Conservation (phyloP, 192 early-diverging fungal species). For the Podila verticillata region DNA sequence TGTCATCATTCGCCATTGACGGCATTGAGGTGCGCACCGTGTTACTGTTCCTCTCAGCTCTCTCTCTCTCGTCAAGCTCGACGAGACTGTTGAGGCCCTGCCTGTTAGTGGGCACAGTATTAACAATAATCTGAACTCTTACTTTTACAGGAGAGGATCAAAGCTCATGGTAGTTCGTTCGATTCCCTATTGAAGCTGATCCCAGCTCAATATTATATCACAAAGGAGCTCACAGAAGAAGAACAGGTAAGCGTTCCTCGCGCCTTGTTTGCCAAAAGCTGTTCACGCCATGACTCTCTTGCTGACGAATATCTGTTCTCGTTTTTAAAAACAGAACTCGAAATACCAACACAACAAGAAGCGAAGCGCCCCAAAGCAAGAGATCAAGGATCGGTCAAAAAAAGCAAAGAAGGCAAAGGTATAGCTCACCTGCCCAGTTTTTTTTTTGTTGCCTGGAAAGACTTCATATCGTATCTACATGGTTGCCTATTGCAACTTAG, state of each 20-base stretch:
- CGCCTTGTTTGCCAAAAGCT: too few species aligned
- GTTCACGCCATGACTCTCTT: too few species aligned
- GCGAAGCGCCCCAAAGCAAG: slow-evolving; percentile 79
- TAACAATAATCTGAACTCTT: too few species aligned
- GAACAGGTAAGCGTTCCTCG: slow-evolving; percentile 37
- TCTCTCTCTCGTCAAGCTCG: too few species aligned
- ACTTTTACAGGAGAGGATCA: slow-evolving; percentile 65
- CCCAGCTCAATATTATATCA: slow-evolving; percentile 86
- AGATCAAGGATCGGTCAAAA: slow-evolving; percentile 80
- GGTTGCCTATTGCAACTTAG: too few species aligned
- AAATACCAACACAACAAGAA: slow-evolving; percentile 87
- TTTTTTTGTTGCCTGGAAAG: too few species aligned
- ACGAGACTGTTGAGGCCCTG: too few species aligned
- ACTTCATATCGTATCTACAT: too few species aligned
- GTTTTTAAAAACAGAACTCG: slow-evolving; percentile 28
- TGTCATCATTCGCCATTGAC: too few species aligned
- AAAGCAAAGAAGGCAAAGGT: slow-evolving; percentile 88
- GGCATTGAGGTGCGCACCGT: too few species aligned
- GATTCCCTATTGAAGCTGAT: slow-evolving; percentile 84
- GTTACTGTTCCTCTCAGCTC: too few species aligned
- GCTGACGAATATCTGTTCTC: neutral
- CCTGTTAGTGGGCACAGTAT: too few species aligned
- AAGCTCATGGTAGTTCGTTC: slow-evolving; percentile 70
- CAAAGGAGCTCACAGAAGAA: slow-evolving; percentile 64
- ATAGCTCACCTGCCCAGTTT: neutral